Percentiles rank a stretch among this genome's conserved stretches.
Conservation (phyloP, 129 eudicot species). For the Heracleum sosnowskyi region DNA sequence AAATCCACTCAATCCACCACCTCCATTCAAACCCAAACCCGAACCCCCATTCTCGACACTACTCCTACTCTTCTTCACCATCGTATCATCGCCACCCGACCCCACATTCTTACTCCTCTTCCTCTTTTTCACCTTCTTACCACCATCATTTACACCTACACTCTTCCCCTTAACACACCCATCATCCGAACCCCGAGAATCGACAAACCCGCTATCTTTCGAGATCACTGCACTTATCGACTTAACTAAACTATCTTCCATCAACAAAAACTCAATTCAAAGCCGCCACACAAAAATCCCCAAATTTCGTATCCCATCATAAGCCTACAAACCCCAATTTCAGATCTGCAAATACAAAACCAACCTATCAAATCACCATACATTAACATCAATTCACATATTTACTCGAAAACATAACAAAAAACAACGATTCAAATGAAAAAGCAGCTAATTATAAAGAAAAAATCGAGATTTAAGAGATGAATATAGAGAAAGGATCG, state of each 20-base stretch:
- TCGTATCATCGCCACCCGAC: background rate
- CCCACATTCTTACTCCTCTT: background rate
- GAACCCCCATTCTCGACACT: constrained; percentile 63
- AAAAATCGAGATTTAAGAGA: background rate
- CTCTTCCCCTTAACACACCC: background rate
- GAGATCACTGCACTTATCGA: background rate
- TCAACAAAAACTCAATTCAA: constrained; percentile 48
- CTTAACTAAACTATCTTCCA: constrained; percentile 52
- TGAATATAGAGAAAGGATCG: background rate
- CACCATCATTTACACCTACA: background rate
- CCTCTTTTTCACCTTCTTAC: constrained; percentile 1
- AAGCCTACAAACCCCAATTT: constrained; percentile 30
- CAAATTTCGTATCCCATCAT: constrained; percentile 45
- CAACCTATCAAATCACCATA: constrained; percentile 24
- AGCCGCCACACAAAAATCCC: constrained; percentile 32
- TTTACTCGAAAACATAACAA: background rate
- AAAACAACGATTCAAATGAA: background rate
- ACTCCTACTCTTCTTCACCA: constrained; percentile 25
- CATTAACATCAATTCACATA: constrained; percentile 14
- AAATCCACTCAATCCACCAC: constrained; percentile 29
- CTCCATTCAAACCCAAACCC: constrained; percentile 20
- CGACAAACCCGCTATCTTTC: background rate
- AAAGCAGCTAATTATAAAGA: background rate
- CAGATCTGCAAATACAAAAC: constrained; percentile 59
- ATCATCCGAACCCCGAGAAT: background rate